Percentiles rank a stretch among this genome's conserved stretches.
Evolutionary conservation across 768 basidiomycete species (phyloP).

Genomic region (Sarcodon sp.): DNA sequence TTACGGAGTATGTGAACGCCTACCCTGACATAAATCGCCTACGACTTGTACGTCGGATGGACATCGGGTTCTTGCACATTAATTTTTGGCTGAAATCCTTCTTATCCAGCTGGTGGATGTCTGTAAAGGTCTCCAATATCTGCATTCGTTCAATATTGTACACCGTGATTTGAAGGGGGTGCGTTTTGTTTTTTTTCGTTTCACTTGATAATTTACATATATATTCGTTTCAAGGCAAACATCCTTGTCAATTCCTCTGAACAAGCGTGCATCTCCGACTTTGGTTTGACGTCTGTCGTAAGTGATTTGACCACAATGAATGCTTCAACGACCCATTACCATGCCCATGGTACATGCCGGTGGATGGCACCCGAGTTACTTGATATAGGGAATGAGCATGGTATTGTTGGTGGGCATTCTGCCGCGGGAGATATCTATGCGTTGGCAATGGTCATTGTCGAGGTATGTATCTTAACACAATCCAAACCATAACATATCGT

Average conservation of each 20-base stretch:
- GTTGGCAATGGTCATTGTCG: neutral
- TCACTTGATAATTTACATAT: neutral
- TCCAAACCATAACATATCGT: too few relatives aligned
- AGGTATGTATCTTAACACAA: neutral
- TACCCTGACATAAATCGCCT: constrained; percentile 1
- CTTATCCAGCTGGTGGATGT: neutral
- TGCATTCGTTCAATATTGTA: too few relatives aligned
- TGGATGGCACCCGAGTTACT: neutral
- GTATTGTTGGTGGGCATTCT: neutral
- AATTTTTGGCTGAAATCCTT: neutral
- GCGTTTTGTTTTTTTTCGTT: neutral
- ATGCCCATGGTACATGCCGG: neutral
- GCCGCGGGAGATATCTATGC: neutral
- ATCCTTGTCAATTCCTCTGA: neutral
- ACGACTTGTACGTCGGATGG: constrained; percentile 1
- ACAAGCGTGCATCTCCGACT: neutral
- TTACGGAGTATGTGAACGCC: constrained; percentile 1
- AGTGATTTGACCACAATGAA: too few relatives aligned
- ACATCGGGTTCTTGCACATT: too few relatives aligned
- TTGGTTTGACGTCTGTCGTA: too few relatives aligned
- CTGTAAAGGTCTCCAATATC: neutral
- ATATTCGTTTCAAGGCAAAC: neutral
- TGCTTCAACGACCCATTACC: too few relatives aligned
- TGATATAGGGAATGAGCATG: neutral
- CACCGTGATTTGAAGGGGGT: too few relatives aligned